Base-by-base conservation (phyloP, 352 stramenopile species). In the Pythium graminicola region DNA sequence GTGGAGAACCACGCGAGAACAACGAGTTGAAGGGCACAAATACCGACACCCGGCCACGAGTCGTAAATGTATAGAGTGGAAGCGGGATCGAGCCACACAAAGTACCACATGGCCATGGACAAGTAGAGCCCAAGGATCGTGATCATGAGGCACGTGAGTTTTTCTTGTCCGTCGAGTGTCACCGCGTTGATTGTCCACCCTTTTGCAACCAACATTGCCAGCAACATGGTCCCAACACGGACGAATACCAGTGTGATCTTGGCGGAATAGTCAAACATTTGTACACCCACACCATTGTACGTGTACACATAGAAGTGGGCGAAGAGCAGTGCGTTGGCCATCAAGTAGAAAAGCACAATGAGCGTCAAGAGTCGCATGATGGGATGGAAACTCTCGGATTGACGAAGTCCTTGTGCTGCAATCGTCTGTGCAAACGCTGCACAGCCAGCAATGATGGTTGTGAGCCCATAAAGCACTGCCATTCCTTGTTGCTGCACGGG, bases 31-130 rank as follows among this genome's bases (percentile, higher is more conserved):
- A 89, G 46, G 8, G 71, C 40, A 36, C 76, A 89, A 50, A 89
- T 89, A 1, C 73, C 72, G 39, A 88, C 51, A n/a, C 62, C 65
- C 4, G 76, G 76, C 77, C 75, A 87, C 35, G 77, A 91, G 50
- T 91, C 81, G 61, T 86, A 89, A 22, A 91, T 86, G 69, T 89
- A 91, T 2, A 89, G 58, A 24, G 81, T 91, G 13, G 81, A 89
- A 5, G 77, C 73, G 6, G 77, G 77, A 48, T 89, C 77, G 29
- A 89, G 67, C 72, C 74, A 87, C 28, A 87, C 57, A n/a, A 89
- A 56, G 49, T 89, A 91, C 74, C 69, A 88, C 77, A 87, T 87
- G 7, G 81, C 77, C 70, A 89, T 77, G 10, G 72, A 85, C 42
- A 88, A 36, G 53, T 91, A 89, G 4, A 89, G 65, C 11, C 65